Percentiles rank a stretch among this genome's conserved stretches.
These are phyloP conservation scores for Aureobasidium sp. DNA, from an alignment of 2,329 filamentous ascomycete species.

Conservation along the genomic window DNA sequence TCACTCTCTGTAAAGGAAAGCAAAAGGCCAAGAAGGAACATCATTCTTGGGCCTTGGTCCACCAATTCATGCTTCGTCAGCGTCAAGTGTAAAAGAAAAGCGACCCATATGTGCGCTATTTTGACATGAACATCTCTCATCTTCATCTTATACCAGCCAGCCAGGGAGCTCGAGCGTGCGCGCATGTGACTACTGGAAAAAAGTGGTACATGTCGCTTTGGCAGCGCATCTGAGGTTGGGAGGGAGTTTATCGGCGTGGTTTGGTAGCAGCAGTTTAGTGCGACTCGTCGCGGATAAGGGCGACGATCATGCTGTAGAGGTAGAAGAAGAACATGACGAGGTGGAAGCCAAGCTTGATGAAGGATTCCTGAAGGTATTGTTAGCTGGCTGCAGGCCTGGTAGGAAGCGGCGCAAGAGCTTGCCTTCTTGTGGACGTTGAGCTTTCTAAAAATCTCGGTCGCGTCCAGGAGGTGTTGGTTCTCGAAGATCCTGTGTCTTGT, in stretches of 20 bases:
- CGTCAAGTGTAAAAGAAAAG: slow-evolving; percentile 7
- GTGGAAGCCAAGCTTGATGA: slow-evolving; percentile 98
- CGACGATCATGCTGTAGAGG: slow-evolving; percentile 59
- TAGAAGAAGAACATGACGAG: slow-evolving; percentile 99
- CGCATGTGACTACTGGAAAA: background rate
- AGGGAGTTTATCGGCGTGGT: background rate
- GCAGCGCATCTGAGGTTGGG: background rate
- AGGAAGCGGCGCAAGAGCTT: slow-evolving; percentile 16
- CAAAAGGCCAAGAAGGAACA: background rate
- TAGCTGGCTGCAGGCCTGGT: slow-evolving; percentile 5
- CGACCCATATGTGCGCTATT: slow-evolving; percentile 13
- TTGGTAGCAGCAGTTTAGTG: slow-evolving; percentile 32
- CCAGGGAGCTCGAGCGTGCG: background rate
- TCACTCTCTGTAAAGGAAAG: background rate
- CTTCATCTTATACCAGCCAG: background rate
- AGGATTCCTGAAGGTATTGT: slow-evolving; percentile 66
- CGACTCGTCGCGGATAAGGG: slow-evolving; percentile 89
- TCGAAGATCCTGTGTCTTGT: slow-evolving; percentile 69
- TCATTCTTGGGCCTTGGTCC: background rate
- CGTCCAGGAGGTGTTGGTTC: slow-evolving; percentile 93
- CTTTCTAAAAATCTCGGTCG: slow-evolving; percentile 98
- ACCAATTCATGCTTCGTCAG: slow-evolving; percentile 3
- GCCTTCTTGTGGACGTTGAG: slow-evolving; percentile 99
- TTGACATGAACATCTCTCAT: slow-evolving; percentile 9
- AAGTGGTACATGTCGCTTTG: background rate